Percentiles rank a stretch among this genome's conserved stretches.
Conservation (phyloP, 257 asterid genomes). For the Salvia hispanica region DNA sequence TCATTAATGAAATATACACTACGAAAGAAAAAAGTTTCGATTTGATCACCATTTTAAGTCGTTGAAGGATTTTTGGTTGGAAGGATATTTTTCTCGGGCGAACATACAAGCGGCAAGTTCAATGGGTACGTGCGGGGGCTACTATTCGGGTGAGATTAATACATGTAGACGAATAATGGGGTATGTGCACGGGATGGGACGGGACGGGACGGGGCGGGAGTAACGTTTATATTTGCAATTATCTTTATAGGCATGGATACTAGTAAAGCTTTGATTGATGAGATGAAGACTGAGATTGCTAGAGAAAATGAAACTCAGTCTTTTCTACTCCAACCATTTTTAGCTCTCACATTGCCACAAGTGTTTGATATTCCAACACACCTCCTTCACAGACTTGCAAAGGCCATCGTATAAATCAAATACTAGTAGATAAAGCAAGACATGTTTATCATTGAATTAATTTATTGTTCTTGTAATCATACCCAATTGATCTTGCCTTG, state of each 20-base stretch:
- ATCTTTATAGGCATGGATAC: slow-evolving; percentile 62
- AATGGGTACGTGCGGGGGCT: slow-evolving; percentile 89
- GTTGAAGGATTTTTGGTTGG: slow-evolving; percentile 42
- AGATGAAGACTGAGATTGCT: slow-evolving; percentile 50
- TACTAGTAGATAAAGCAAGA: neutral
- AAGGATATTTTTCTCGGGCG: slow-evolving; percentile 76
- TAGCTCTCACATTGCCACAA: slow-evolving; percentile 51
- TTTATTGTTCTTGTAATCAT: too few species aligned
- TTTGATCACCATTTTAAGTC: neutral
- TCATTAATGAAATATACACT: too few species aligned
- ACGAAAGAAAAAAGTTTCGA: too few species aligned
- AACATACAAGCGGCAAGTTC: slow-evolving; percentile 79
- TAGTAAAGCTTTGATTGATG: slow-evolving; percentile 58
- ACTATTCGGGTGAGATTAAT: slow-evolving; percentile 60
- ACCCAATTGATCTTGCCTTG: slow-evolving; percentile 49
- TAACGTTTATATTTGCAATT: neutral
- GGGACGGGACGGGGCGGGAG: too few species aligned
- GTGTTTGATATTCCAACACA: slow-evolving; percentile 54
- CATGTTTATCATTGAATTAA: neutral
- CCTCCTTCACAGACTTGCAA: slow-evolving; percentile 47
- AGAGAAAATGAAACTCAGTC: slow-evolving; percentile 50
- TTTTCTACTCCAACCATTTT: slow-evolving; percentile 53
- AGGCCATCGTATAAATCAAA: too few species aligned
- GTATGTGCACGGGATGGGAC: too few species aligned
- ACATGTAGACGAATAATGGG: too few species aligned